These are phyloP conservation scores for Gonapodya sp. DNA, from an alignment of 192 early-diverging fungal genomes.

Conservation along the genomic window DNA sequence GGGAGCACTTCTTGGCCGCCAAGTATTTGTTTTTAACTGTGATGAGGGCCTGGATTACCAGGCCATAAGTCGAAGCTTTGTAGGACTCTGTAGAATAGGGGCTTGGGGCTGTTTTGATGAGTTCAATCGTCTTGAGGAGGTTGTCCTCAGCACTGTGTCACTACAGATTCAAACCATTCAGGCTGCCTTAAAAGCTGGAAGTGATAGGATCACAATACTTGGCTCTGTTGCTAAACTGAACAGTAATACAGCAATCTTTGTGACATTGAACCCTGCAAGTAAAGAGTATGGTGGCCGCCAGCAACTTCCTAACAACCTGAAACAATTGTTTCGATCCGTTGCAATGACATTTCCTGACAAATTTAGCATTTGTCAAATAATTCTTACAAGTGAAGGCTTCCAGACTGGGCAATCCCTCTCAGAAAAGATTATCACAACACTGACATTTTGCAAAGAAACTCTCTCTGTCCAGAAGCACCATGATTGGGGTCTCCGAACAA, in stretches of 20 bases:
- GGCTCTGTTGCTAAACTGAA: slow-evolving; percentile 77
- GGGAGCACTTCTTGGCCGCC: slow-evolving; percentile 87
- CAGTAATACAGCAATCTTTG: slow-evolving; percentile 88
- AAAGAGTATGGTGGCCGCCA: slow-evolving; percentile 92
- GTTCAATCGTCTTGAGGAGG: slow-evolving; percentile 97
- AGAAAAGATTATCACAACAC: slow-evolving; percentile 91
- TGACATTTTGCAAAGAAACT: slow-evolving; percentile 89
- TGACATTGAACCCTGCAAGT: slow-evolving; percentile 86
- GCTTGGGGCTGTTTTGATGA: slow-evolving; percentile 99
- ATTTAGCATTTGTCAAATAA: slow-evolving; percentile 96
- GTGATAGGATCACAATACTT: slow-evolving; percentile 80
- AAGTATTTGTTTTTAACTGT: slow-evolving; percentile 98
- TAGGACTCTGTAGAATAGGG: slow-evolving; percentile 96
- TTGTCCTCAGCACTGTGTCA: slow-evolving; percentile 95
- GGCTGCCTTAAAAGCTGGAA: slow-evolving; percentile 59
- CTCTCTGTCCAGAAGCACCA: slow-evolving; percentile 94
- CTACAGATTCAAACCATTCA: slow-evolving; percentile 99
- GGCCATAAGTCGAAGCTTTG: slow-evolving; percentile 99
- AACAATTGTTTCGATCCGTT: slow-evolving; percentile 96
- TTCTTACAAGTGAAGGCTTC: slow-evolving; percentile 99
- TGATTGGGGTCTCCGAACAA: slow-evolving; percentile 95
- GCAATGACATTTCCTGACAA: slow-evolving; percentile 99
- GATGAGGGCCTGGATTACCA: slow-evolving; percentile 99
- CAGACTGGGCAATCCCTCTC: slow-evolving; percentile 84
- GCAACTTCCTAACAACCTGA: slow-evolving; percentile 96